These are phyloP conservation scores for Pholiota adiposa DNA, from an alignment of 1,284 basidiomycete genomes.

Conservation along the genomic window DNA sequence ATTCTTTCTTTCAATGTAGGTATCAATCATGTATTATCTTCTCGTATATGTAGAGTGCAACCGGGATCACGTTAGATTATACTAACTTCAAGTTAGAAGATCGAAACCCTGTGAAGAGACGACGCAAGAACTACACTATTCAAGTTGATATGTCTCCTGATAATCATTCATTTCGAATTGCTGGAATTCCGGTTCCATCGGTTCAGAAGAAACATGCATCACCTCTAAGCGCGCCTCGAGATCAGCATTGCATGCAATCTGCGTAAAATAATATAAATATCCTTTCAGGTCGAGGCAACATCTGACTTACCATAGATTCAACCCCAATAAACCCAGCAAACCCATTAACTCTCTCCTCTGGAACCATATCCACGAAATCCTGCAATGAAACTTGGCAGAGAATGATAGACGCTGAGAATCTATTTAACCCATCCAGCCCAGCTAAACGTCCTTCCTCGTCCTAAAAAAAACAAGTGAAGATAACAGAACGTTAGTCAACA, in stretches of 20 bases:
- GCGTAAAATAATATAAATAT: neutral
- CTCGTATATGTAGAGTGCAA: too few relatives aligned
- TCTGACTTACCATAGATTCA: slow-evolving; percentile 55
- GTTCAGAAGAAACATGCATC: neutral
- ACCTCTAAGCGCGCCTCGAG: slow-evolving; percentile 4
- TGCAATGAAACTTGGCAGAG: slow-evolving; percentile 58
- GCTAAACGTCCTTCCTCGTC: slow-evolving; percentile 63
- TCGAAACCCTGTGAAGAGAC: too few relatives aligned
- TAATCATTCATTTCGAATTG: neutral
- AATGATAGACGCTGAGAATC: slow-evolving; percentile 64
- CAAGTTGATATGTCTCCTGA: too few relatives aligned
- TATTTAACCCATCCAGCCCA: slow-evolving; percentile 62
- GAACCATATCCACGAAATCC: slow-evolving; percentile 54
- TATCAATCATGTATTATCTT: too few relatives aligned
- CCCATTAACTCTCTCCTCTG: slow-evolving; percentile 49
- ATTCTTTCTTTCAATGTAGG: too few relatives aligned
- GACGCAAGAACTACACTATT: too few relatives aligned
- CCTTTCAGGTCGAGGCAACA: neutral
- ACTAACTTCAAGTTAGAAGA: too few relatives aligned
- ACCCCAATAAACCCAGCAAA: slow-evolving; percentile 55
- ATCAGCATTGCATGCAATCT: slow-evolving; percentile 9
- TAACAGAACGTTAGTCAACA: too few relatives aligned
- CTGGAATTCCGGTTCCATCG: neutral
- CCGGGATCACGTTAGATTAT: too few relatives aligned
- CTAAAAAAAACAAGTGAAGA: slow-evolving; percentile 13